Evolutionary conservation across 441 rosid genomes (phyloP), one percentile per base, ranked within the genome.

Genomic region (Erodium moschatum): DNA sequence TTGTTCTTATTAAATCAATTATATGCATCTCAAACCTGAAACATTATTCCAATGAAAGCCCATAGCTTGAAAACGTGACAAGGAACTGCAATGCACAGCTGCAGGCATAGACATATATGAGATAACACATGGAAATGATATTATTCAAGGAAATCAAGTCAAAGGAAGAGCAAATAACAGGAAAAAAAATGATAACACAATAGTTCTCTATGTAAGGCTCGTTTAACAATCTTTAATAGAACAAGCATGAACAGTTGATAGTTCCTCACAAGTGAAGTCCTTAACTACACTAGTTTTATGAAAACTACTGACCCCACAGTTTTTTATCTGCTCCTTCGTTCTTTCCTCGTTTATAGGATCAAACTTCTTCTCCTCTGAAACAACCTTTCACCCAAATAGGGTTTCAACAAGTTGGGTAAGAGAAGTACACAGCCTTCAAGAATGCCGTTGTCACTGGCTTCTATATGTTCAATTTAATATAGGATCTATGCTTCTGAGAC

Each of bases 1-100:
- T 24, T 21, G 1, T 62, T 20, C 11, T 21, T 29, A 31, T 18
- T 13, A 29, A 62, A 10, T 11, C 21, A 10, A 44, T 6, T 44
- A 44, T 62, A 2, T 62, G 21, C 5, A 11, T 62, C 5, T 62
- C 7, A 62, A 20, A 88, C 95, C 91, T 88, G 95, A 71, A 88
- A 72, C 95, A 88, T 85, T 24, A 88, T 86, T 66, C 95, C 91
- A 42, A 85, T 77, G 66, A 82, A 86, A 33, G 89, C 95, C 95
- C 95, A 88, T 9, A 81, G 77, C 82, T 88, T 85, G 78, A 85
- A 88, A 7, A 86, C 65, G 74, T 79, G 89, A 83, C 95, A 88
- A 48, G 95, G 91, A 70, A 88, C 88, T 20, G 95, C 95, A 65
- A 86, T 88, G 72, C 96, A 91, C 75, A 91, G 68, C 97, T 91